Evolutionary conservation across 441 rosid species (phyloP), one percentile per base, ranked within the genome.

Genomic region (Eutrema salsugineum): DNA sequence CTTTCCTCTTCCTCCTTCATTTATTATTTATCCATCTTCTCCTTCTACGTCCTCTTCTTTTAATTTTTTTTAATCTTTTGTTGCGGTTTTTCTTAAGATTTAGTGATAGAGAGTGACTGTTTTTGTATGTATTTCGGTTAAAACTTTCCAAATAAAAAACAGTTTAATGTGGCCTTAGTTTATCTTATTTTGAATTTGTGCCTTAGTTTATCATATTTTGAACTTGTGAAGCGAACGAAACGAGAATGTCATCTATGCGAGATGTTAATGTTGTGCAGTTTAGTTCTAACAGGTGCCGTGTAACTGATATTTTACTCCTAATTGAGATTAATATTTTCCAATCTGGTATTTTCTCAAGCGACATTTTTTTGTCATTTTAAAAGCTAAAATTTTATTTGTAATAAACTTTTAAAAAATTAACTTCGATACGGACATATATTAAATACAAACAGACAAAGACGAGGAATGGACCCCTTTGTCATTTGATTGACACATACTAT

Each of bases 401-500:
- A 16, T 39, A 6, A 35, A 14, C 11, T 30, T 27, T 27, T 15
- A 5, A 6, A 55, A 24, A 44, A 24, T 63, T 4, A 38, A 38
- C 3, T 59, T 66, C 15, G 15, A 61, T 54, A 54, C 44, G 46
- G 17, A 60, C 49, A 36, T 57, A 48, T 57, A 62, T 75, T 68
- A 62, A 20, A 46, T 68, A 75, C 70, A 75, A 69, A 75, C 35
- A 69, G 70, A 62, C 70, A 63, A 68, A 62, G 36, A 53, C 78
- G 70, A 62, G 53, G 4, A 43, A 75, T 39, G 75, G 66, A 69
- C 75, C 75, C 70, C 22, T 33, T 62, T 63, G 51, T 69, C 75
- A 63, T 63, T 48, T 75, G 70, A 75, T 75, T 75, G 79, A 75
- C 75, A 74, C 15, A 69, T 75, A 38, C 75, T 62, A 54, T 75